Conservation (phyloP, 2,329 filamentous ascomycete species). For the Fusarium burgessii region DNA sequence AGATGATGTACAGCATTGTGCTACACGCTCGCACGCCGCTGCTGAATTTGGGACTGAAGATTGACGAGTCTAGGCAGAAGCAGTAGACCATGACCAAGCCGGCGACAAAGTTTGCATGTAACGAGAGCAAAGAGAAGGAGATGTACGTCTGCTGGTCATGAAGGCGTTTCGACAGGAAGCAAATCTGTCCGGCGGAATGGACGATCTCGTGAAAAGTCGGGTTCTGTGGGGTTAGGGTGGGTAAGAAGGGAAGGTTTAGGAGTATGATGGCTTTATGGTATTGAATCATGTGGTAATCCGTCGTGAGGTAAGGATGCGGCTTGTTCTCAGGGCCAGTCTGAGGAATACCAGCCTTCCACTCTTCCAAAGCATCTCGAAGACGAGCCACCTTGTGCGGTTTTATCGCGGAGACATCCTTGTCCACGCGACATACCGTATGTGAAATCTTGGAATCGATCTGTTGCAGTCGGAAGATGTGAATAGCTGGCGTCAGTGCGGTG, state of each 20-base stretch:
- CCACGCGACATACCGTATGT: background rate
- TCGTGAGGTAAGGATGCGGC: background rate
- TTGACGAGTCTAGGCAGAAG: background rate
- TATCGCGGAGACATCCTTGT: background rate
- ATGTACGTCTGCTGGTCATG: background rate
- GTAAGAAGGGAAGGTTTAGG: background rate
- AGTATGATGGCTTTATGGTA: slow-evolving; percentile 8
- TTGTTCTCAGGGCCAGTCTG: background rate
- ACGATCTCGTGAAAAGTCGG: background rate
- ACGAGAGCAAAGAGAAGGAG: background rate
- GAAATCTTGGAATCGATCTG: slow-evolving; percentile 6
- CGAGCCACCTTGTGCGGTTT: background rate
- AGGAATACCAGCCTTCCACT: background rate
- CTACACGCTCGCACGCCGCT: background rate
- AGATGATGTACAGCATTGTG: background rate
- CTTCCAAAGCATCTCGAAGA: background rate
- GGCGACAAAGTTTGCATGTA: background rate
- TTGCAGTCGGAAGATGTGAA: slow-evolving; percentile 7
- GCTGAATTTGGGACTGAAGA: slow-evolving; percentile 1
- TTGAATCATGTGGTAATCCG: background rate
- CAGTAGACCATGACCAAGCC: slow-evolving; percentile 6
- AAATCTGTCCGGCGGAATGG: slow-evolving; percentile 4
- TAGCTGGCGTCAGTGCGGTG: background rate
- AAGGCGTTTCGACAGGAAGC: background rate
- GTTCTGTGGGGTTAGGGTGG: background rate